These are phyloP conservation scores for Lipomyces kockii DNA, from an alignment of 805 yeast species.

Conservation along the genomic window DNA sequence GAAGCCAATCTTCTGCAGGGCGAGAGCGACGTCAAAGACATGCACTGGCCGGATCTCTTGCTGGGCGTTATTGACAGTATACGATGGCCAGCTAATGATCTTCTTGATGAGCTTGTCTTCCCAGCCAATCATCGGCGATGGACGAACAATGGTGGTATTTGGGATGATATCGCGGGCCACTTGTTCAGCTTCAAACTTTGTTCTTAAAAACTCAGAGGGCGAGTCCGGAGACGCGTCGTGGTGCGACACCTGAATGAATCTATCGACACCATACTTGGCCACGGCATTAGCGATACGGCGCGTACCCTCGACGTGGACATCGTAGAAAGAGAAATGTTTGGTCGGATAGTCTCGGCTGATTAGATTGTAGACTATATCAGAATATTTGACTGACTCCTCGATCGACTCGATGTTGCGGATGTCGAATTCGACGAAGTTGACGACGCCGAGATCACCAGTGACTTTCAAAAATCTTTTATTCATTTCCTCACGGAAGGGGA, in stretches of 20 bases:
- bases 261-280: conserved; percentile 69
- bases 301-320: conserved; percentile 78
- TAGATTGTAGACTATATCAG: conserved; percentile 81
- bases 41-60: conserved; percentile 74
- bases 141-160: conserved; percentile 82
- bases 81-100: conserved; percentile 60
- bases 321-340: conserved; percentile 73
- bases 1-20: conserved; percentile 75
- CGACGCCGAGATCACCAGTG: conserved; percentile 86
- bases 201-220: conserved; percentile 70
- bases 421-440: conserved; percentile 81
- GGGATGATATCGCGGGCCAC: conserved; percentile 70
- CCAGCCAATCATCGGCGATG: conserved; percentile 77
- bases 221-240: conserved; percentile 75
- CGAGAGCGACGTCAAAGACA: conserved; percentile 76
- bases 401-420: conserved; percentile 75
- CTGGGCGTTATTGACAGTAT: conserved; percentile 67
- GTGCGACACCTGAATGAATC: conserved; percentile 78
- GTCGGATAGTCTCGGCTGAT: conserved; percentile 77
- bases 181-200: conserved; percentile 72
- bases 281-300: conserved; percentile 76
- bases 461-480: conserved; percentile 78
- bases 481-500: conserved; percentile 82
- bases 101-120: conserved; percentile 71
- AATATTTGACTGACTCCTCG: conserved; percentile 74